A percentile compares a stretch with the other conserved stretches of the same genome.
phyloP scores from a whole-genome alignment of 2,329 filamentous ascomycete species.

The Dactylellina haptotyla region DNA sequence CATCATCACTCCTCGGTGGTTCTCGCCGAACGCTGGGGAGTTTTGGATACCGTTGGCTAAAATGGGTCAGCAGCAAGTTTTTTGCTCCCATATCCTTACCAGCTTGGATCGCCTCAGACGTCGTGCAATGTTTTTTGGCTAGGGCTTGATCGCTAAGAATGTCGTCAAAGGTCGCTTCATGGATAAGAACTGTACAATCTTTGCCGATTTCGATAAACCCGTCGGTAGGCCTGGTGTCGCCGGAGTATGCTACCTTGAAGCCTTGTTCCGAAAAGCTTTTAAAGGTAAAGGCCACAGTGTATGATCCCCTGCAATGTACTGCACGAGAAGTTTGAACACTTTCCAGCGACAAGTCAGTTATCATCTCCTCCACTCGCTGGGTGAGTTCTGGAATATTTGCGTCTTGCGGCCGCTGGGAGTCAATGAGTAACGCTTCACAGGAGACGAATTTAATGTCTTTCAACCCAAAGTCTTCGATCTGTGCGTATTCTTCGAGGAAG shows the following conservation, averaged over 20 bases:
- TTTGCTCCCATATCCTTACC: constrained; percentile 81
- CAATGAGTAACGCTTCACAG: constrained; percentile 60
- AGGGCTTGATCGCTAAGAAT: constrained; percentile 79
- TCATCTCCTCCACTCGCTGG: constrained; percentile 50
- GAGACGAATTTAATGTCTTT: constrained; percentile 67
- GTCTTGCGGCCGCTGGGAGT: constrained; percentile 58
- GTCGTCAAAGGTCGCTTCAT: constrained; percentile 96
- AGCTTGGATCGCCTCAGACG: constrained; percentile 82
- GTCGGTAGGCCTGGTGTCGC: constrained; percentile 84
- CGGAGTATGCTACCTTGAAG: constrained; percentile 91
- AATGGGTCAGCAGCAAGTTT: constrained; percentile 87
- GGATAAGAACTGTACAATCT: constrained; percentile 83
- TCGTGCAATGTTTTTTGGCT: constrained; percentile 91
- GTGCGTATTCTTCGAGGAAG: constrained; percentile 81
- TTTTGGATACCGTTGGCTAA: constrained; percentile 92
- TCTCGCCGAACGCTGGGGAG: constrained; percentile 67
- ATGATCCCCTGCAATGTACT: constrained; percentile 79
- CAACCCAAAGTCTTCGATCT: constrained; percentile 80
- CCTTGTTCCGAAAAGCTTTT: constrained; percentile 68
- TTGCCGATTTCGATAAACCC: constrained; percentile 76
- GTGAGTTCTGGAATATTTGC: constrained; percentile 58
- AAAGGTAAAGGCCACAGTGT: constrained; percentile 81
- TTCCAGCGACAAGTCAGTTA: constrained; percentile 57
- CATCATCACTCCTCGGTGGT: constrained; percentile 55
- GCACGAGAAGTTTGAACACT: constrained; percentile 55